Percentiles rank a stretch among this genome's conserved stretches.
phyloP scores from a whole-genome alignment of 2,329 filamentous ascomycete species.

The Colletotrichum chrysophilum region DNA sequence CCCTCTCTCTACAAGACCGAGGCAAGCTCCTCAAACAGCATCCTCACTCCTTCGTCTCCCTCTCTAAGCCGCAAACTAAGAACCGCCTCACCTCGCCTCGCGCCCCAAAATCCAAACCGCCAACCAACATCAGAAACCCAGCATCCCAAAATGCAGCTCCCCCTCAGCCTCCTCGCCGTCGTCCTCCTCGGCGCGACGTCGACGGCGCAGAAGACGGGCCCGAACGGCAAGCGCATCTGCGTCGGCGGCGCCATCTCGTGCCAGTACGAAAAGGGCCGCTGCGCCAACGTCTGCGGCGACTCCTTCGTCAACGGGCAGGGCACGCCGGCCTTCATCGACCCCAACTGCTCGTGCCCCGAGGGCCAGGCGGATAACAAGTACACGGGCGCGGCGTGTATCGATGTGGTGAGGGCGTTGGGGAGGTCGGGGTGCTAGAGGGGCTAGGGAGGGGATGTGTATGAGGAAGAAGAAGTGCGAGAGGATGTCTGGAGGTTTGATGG shows the following conservation, averaged over 20 bases:
- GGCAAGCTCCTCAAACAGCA: neutral
- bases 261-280: slow-evolving; percentile 6
- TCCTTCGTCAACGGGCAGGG: neutral
- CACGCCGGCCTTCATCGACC: neutral
- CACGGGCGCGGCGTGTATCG: slow-evolving; percentile 6
- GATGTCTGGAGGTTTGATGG: no score
- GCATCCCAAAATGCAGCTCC: neutral
- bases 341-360: slow-evolving; percentile 3
- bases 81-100: neutral
- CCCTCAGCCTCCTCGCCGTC: neutral
- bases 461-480: no score
- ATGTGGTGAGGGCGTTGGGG: neutral
- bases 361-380: slow-evolving; percentile 3
- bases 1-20: neutral
- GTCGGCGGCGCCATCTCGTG: slow-evolving; percentile 6
- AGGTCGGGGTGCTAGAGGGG: neutral
- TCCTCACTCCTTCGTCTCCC: neutral
- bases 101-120: neutral
- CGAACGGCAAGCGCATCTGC: slow-evolving; percentile 5
- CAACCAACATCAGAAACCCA: neutral
- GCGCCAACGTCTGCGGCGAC: slow-evolving; percentile 7
- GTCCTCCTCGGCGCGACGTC: neutral
- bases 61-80: neutral
- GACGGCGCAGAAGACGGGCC: neutral
- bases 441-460: neutral